Percentiles rank a stretch among this genome's conserved stretches.
Evolutionary conservation across 371 early-diverging fungal species (phyloP).

Genomic region (Mortierella sp.): DNA sequence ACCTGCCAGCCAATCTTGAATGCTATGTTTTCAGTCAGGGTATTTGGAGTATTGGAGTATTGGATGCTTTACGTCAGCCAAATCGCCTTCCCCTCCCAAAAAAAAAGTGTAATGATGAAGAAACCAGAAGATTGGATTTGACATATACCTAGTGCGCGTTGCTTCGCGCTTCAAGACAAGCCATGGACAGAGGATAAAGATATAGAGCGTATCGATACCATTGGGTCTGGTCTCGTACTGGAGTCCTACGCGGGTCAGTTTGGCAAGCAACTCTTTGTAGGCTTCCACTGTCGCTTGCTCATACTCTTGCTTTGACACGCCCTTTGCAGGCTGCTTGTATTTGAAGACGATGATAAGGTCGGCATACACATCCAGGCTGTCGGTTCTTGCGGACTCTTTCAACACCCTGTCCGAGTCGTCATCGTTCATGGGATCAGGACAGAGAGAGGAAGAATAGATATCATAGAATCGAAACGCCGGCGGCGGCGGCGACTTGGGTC

Average conservation of each 20-base stretch:
- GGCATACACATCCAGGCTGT: conserved; percentile 39
- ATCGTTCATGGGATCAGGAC: background rate
- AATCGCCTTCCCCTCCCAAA: too few relatives aligned
- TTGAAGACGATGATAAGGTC: conserved; percentile 47
- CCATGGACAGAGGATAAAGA: conserved; percentile 55
- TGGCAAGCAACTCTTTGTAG: conserved; percentile 34
- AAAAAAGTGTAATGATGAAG: background rate
- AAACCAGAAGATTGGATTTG: background rate
- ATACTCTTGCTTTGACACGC: conserved; percentile 22
- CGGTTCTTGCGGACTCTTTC: conserved; percentile 4
- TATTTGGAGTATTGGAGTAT: too few relatives aligned
- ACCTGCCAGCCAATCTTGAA: conserved; percentile 76
- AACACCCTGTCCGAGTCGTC: background rate
- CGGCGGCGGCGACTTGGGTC: background rate
- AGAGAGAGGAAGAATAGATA: conserved; percentile 32
- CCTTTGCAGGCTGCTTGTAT: conserved; percentile 29
- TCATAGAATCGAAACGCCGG: conserved; percentile 28
- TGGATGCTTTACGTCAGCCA: too few relatives aligned
- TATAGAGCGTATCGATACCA: conserved; percentile 34
- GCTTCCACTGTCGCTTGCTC: conserved; percentile 41
- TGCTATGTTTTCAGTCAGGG: conserved; percentile 41
- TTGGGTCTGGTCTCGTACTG: conserved; percentile 43
- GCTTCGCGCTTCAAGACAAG: conserved; percentile 39
- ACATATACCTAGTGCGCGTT: conserved; percentile 29
- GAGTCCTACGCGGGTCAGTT: conserved; percentile 37